Evolutionary conservation across 106 monocot genomes (phyloP), one percentile per base, ranked within the genome.

Genomic region (Chionographis japonica): DNA sequence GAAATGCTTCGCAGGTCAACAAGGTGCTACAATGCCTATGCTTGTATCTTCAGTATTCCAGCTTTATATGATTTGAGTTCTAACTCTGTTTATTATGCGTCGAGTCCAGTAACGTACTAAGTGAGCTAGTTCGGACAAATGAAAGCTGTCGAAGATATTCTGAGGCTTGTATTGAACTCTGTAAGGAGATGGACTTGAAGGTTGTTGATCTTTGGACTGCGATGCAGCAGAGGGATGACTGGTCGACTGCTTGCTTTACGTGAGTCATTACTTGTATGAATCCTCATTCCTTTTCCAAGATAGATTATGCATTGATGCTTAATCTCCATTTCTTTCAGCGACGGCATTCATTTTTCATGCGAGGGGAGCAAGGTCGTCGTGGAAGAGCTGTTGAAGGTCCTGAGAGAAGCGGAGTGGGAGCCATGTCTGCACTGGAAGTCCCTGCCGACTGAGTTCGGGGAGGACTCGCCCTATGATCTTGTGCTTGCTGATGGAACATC

Each of bases 331-430:
- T 62, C 84, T 71, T 80, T 58, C 84, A 90, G 90, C 3, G 94
- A 94, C 60, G 94, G 94, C 3, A 8, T 90, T 38, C 94, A 94
- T 69, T 63, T 90, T 15, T 78, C 90, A 4, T 60, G 67, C 4
- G 87, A 90, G 62, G 90, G 90, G 60, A 90, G 94, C 78, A 85
- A 87, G 50, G 78, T 90, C 3, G 84, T 90, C 35, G 90, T 78
- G 58, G 66, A 72, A 51, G 90, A 84, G 76, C 83, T 94, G 39
- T 67, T 94, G 27, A 87, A 87, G 60, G 75, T 83, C 56, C 60
- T 94, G 37, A 87, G 74, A 55, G 87, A 83, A 60, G 85, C 87
- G 0, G 82, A 91, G 12, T 91, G 90, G 90, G 56, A 81, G 9
- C 90, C 87, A 49, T 91, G 81, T 27, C 54, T 91, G 12, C 72